phyloP scores from a whole-genome alignment of 345 rosid species.

The Gossypium ekmanianum region DNA sequence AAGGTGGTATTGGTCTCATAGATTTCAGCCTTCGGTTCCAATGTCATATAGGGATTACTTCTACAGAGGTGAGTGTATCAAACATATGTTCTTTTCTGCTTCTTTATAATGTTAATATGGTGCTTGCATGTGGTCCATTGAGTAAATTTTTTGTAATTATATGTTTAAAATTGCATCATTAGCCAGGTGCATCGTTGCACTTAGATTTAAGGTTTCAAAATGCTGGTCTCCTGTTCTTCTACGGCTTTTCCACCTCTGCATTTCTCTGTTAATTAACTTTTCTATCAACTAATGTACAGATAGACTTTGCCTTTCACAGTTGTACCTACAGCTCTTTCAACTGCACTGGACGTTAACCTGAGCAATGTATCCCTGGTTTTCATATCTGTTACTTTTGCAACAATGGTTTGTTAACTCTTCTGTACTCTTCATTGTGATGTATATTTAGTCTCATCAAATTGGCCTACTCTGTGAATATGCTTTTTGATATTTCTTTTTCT shows the following conservation, averaged over 20 bases:
- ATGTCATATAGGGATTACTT: constrained; percentile 92
- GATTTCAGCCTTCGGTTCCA: constrained; percentile 52
- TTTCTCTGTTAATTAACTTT: constrained; percentile 33
- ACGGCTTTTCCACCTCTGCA: neutral
- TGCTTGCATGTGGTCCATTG: neutral
- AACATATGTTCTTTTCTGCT: neutral
- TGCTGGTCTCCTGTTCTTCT: neutral
- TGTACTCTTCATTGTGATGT: constrained; percentile 1
- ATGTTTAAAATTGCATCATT: neutral
- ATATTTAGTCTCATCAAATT: neutral
- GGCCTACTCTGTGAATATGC: constrained; percentile 16
- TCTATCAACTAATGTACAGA: constrained; percentile 73
- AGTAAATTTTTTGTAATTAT: neutral
- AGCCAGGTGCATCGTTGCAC: neutral
- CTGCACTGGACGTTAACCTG: constrained; percentile 93
- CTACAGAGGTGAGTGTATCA: constrained; percentile 52
- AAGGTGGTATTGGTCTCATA: constrained; percentile 80
- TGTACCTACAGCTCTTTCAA: constrained; percentile 96
- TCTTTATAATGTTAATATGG: constrained; percentile 5
- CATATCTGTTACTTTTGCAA: constrained; percentile 96
- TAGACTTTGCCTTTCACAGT: constrained; percentile 91
- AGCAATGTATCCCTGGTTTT: constrained; percentile 97
- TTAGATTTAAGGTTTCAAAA: neutral
- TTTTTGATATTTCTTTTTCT: constrained; percentile 6
- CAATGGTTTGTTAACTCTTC: constrained; percentile 67